Evolutionary conservation across 2,329 filamentous ascomycete genomes (phyloP), one percentile per base, ranked within the genome.

Genomic region (Thielaviopsis punctulata): DNA sequence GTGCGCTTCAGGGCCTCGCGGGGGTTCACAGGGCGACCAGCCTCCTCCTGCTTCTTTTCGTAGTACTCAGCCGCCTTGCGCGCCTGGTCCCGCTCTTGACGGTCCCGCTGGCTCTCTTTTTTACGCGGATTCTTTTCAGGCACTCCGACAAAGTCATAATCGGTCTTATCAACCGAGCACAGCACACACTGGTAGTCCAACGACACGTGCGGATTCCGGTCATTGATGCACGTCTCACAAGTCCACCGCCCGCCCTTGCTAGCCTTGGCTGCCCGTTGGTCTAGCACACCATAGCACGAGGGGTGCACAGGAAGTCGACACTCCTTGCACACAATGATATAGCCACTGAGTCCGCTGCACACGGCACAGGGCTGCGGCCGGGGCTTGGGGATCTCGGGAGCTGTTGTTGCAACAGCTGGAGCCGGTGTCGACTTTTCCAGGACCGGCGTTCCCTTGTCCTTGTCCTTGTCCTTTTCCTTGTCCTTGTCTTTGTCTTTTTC

Each of bases 221-320:
- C 92, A 62, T 98, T 98, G 36, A 80, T 73, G 66, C 92, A 98
- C 77, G 89, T 94, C 66, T 96, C 92, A 65, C 92, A 98, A 41
- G 83, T 78, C 92, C 92, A 98, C 66, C 94, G 94, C 45, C 74
- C 76, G 27, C 79, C 75, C 22, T 47, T 48, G 43, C 49, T 30
- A 13, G 53, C 49, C 43, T 56, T 52, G 46, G 52, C 24, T 30
- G 73, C 75, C 43, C 85, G 78, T 53, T 82, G 79, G 45, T 82
- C 79, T 39, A 76, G 58, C 27, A 96, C 74, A n/a, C 92, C 92
- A 62, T 96, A 98, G 66, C 92, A 98, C 56, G 80, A 79, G 51
- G 85, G 83, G 65, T 98, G 92, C 22, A 96, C 90, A 3, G 88
- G 88, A 65, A 98, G 69, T 51, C 87, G 83, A 65, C 92, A 98